Evolutionary conservation across 2,329 filamentous ascomycete species (phyloP).

Genomic region (Ceratocystis diversiconidia): DNA sequence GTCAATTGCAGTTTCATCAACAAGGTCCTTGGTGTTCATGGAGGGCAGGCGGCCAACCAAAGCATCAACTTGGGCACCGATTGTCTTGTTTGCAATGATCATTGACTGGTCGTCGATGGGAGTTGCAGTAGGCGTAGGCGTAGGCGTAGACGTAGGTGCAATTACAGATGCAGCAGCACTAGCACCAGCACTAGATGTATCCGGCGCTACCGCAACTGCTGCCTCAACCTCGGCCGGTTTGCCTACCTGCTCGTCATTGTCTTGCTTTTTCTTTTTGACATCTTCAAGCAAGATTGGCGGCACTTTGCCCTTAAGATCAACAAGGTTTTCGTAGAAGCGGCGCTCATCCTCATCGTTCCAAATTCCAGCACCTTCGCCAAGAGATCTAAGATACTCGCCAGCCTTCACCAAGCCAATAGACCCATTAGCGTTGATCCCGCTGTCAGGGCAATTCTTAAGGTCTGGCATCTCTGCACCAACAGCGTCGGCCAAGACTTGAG

Average conservation of each 20-base stretch:
- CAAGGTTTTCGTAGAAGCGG: slow-evolving; percentile 92
- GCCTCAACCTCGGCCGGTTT: slow-evolving; percentile 53
- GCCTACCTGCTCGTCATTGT: slow-evolving; percentile 66
- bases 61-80: slow-evolving; percentile 90
- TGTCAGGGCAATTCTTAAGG: slow-evolving; percentile 66
- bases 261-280: slow-evolving; percentile 80
- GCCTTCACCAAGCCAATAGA: slow-evolving; percentile 89
- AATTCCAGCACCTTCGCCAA: slow-evolving; percentile 81
- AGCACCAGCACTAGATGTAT: slow-evolving; percentile 34
- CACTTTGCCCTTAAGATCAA: slow-evolving; percentile 90
- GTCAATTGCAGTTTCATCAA: slow-evolving; percentile 85
- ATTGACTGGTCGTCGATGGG: slow-evolving; percentile 66
- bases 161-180: slow-evolving; percentile 20
- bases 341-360: slow-evolving; percentile 98
- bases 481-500: slow-evolving; percentile 78
- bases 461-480: slow-evolving; percentile 89
- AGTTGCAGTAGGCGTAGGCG: slow-evolving; percentile 37
- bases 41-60: slow-evolving; percentile 79
- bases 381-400: slow-evolving; percentile 79
- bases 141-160: slow-evolving; percentile 29
- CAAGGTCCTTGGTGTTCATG: slow-evolving; percentile 75
- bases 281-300: slow-evolving; percentile 89
- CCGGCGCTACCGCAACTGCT: slow-evolving; percentile 28
- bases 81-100: slow-evolving; percentile 94
- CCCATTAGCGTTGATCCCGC: slow-evolving; percentile 50